These are phyloP conservation scores for Diospyros lotus DNA, from an alignment of 148 eudicot genomes.

Conservation along the genomic window DNA sequence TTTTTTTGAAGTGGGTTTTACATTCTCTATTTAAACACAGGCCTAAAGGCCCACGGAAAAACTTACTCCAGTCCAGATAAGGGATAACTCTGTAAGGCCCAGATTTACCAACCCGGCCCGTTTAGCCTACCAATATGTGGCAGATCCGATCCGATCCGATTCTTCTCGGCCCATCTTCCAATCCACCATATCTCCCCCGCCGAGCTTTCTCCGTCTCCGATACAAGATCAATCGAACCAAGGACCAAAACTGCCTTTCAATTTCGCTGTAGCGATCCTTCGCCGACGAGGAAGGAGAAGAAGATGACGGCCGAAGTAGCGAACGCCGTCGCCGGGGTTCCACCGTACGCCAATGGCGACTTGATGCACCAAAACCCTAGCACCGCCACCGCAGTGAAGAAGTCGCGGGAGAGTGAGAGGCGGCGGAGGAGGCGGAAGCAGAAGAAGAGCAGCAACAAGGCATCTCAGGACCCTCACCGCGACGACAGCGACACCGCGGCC, in stretches of 20 bases:
- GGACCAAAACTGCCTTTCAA: background rate
- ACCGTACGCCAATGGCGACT: slow-evolving; percentile 32
- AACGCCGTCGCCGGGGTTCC: slow-evolving; percentile 21
- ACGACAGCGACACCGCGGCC: slow-evolving; percentile 28
- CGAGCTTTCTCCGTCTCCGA: background rate
- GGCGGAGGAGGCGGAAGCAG: slow-evolving; percentile 78
- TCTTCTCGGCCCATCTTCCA: too few species aligned
- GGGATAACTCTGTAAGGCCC: too few species aligned
- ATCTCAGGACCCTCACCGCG: background rate
- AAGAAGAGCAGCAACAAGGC: slow-evolving; percentile 59
- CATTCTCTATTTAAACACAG: too few species aligned
- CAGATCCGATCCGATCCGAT: too few species aligned
- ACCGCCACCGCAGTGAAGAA: slow-evolving; percentile 32
- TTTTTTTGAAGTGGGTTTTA: too few species aligned
- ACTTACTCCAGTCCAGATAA: too few species aligned
- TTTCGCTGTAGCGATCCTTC: background rate
- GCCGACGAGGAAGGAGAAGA: background rate
- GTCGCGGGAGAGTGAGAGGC: slow-evolving; percentile 57
- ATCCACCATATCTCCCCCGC: background rate
- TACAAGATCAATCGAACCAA: slow-evolving; percentile 7
- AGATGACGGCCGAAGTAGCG: slow-evolving; percentile 45
- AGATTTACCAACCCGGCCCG: background rate
- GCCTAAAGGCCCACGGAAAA: too few species aligned
- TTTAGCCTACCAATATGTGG: too few species aligned
- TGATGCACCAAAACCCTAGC: slow-evolving; percentile 47